Evolutionary conservation across 2,329 filamentous ascomycete species (phyloP).

Genomic region (Penicillium sp.): DNA sequence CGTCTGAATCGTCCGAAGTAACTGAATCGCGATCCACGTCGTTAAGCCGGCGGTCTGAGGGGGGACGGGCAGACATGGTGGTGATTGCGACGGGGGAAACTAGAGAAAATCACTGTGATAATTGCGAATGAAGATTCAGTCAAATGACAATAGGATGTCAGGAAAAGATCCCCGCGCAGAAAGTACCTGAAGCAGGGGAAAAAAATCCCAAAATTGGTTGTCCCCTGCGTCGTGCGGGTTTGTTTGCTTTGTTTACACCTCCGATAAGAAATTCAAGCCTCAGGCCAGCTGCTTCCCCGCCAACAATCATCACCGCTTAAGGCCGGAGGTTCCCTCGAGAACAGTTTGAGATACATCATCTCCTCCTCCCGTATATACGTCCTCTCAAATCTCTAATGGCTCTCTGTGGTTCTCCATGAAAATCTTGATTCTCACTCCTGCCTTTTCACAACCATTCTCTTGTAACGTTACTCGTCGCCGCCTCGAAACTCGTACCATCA

Average conservation of each 20-base stretch:
- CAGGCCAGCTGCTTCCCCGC: slow-evolving; percentile 28
- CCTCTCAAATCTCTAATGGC: slow-evolving; percentile 8
- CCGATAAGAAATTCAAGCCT: slow-evolving; percentile 20
- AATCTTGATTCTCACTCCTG: neutral
- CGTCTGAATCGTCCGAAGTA: slow-evolving; percentile 51
- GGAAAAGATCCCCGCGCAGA: neutral
- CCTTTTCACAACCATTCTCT: neutral
- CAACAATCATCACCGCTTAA: slow-evolving; percentile 29
- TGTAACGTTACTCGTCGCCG: slow-evolving; percentile 18
- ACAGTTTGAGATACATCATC: slow-evolving; percentile 3
- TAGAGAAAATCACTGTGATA: neutral
- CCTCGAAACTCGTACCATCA: slow-evolving; percentile 14
- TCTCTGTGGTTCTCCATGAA: neutral
- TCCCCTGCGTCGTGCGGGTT: slow-evolving; percentile 22
- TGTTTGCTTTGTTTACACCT: slow-evolving; percentile 30
- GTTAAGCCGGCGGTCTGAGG: slow-evolving; percentile 25
- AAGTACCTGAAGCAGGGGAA: slow-evolving; percentile 2
- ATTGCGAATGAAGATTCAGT: neutral
- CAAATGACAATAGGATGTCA: neutral
- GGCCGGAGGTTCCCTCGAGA: neutral
- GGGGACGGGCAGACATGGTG: slow-evolving; percentile 37
- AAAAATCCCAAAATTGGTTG: slow-evolving; percentile 24
- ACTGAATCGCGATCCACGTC: slow-evolving; percentile 34
- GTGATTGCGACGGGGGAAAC: slow-evolving; percentile 11
- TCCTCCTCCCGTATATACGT: slow-evolving; percentile 5